Evolutionary conservation across 345 rosid genomes (phyloP).

Genomic region (Isatis tinctoria): DNA sequence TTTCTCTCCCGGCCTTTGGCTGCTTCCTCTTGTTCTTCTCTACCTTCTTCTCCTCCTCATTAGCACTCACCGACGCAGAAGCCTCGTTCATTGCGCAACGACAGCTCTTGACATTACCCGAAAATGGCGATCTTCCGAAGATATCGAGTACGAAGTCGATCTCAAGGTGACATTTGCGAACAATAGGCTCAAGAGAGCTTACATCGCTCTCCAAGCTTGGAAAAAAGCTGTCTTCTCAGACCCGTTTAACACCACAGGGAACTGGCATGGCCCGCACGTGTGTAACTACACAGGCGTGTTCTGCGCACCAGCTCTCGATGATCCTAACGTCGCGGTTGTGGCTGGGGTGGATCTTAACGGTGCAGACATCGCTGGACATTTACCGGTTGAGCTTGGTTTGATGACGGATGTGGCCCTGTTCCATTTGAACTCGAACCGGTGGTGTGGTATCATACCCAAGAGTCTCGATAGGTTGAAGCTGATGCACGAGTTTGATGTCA

Average conservation of each 20-base stretch:
- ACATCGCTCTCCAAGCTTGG: slow-evolving; percentile 71
- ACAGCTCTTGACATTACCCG: slow-evolving; percentile 53
- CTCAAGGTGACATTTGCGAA: slow-evolving; percentile 43
- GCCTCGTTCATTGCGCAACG: slow-evolving; percentile 54
- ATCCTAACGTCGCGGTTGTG: slow-evolving; percentile 45
- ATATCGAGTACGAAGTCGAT: slow-evolving; percentile 36
- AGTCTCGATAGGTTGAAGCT: slow-evolving; percentile 43
- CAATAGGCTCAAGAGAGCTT: slow-evolving; percentile 55
- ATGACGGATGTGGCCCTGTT: slow-evolving; percentile 57
- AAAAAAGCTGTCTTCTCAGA: slow-evolving; percentile 74
- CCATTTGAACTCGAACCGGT: slow-evolving; percentile 71
- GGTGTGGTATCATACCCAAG: slow-evolving; percentile 74
- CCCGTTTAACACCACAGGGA: slow-evolving; percentile 58
- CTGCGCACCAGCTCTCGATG: slow-evolving; percentile 63
- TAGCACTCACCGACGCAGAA: slow-evolving; percentile 52
- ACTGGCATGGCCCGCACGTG: slow-evolving; percentile 69
- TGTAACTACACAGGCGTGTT: slow-evolving; percentile 68
- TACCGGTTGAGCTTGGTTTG: slow-evolving; percentile 65
- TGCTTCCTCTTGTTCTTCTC: slow-evolving; percentile 39
- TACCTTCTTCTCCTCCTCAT: slow-evolving; percentile 11
- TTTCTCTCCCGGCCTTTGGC: slow-evolving; percentile 45
- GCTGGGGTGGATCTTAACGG: slow-evolving; percentile 69
- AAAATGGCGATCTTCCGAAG: slow-evolving; percentile 39
- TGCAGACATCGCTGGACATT: slow-evolving; percentile 78
- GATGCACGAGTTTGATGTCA: slow-evolving; percentile 77